Evolutionary conservation across 192 early-diverging fungal species (phyloP), one percentile per base, ranked within the genome.

Genomic region (Pilobolus umbonatus): DNA sequence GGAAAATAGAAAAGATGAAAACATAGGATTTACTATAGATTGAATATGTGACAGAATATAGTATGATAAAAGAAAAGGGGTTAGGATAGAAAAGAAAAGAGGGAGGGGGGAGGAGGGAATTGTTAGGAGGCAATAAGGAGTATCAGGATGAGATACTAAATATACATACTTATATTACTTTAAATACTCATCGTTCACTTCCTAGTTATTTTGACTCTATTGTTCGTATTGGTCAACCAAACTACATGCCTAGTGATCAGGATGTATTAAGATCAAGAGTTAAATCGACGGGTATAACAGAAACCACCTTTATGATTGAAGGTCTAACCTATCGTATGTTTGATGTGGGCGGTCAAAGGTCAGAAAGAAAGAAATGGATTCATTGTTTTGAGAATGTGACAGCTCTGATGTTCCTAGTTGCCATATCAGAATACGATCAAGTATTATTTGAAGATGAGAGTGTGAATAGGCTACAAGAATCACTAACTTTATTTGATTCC

Each of bases 311-410:
- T 75, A 67, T 86, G 26, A 90, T 98, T 60, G 90, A 88, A 24
- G 91, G 94, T 36, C 72, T 96, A 43, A 94, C 90, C 29, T 98
- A 96, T 73, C 84, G 91, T 58, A 93, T 98, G 90, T 90, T 93
- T 73, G 95, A 98, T 78, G 95, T 98, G 42, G 95, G 95, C 65
- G 95, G 95, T 38, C 95, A 98, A 80, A 87, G 95, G 40, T 94
- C 92, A 39, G 95, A 98, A 79, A 84, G 95, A 65, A 98, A 98
- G 66, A 98, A 98, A 78, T 96, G 95, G 95, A 95, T 96, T 61
- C 95, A 96, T 75, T 98, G 94, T 64, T 98, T 98, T 62, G 95
- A 98, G 68, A 92, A 94, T 64, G 94, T 96, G 19, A 96, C 92
- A 1, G 89, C 92, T 4, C 93, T 98, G 60, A 80, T 98, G 29